phyloP scores from a whole-genome alignment of 2,329 filamentous ascomycete species.

The Westerdykella sp. region DNA sequence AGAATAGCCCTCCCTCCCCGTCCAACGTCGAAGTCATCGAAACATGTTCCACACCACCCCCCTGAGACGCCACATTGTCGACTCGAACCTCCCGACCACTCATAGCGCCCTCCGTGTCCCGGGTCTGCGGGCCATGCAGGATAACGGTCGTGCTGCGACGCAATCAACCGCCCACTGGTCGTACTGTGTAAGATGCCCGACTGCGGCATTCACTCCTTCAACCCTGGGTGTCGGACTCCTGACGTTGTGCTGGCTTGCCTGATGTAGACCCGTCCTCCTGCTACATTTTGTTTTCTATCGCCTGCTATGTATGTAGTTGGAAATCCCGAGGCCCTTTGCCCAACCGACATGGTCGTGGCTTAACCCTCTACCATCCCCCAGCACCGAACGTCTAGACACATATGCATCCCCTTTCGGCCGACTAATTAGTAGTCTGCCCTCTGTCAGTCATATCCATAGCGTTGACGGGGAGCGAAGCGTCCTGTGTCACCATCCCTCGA shows the following conservation, averaged over 20 bases:
- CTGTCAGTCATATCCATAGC: not conserved
- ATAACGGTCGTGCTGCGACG: slow-evolving; percentile 9
- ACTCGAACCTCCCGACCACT: slow-evolving; percentile 6
- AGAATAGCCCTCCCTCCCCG: too few relatives aligned
- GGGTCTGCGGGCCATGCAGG: slow-evolving; percentile 10
- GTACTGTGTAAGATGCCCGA: slow-evolving; percentile 1
- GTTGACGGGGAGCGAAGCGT: not conserved
- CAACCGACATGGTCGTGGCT: too few relatives aligned
- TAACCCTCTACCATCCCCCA: too few relatives aligned
- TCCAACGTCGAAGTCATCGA: slow-evolving; percentile 3
- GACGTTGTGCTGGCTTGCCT: not conserved
- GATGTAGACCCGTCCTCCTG: not conserved
- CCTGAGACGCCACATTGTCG: slow-evolving; percentile 1
- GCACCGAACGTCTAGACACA: too few relatives aligned
- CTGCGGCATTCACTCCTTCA: slow-evolving; percentile 7
- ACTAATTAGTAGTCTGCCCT: too few relatives aligned
- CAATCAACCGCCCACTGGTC: not conserved
- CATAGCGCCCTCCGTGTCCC: slow-evolving; percentile 9
- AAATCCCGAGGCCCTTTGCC: too few relatives aligned
- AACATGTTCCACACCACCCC: not conserved
- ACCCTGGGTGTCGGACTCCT: slow-evolving; percentile 12
- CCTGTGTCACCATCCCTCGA: not conserved
- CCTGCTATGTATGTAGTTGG: too few relatives aligned
- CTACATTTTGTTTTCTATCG: not conserved
- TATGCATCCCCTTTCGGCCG: too few relatives aligned